Base-by-base conservation (phyloP, 176 grass and related monocot genomes). In the Cenchrus americanus region DNA sequence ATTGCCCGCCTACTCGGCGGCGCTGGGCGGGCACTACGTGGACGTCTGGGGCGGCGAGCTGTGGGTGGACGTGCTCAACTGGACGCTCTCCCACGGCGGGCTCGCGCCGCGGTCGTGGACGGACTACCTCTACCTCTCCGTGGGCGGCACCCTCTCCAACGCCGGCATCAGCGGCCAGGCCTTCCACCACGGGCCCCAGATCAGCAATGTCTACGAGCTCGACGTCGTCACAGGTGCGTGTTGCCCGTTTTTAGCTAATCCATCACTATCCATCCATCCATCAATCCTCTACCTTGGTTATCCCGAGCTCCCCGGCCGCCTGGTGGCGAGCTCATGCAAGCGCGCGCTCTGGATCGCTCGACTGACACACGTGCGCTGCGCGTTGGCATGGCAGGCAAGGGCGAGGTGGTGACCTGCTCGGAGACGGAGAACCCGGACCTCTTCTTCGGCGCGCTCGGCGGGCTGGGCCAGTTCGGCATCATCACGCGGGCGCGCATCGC, bases 111-210 rank as follows among this genome's bases (percentile, higher is more conserved):
- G 92, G 27, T 98, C 93, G 8, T 98, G 96, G 96, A 98, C 96
- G 18, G 91, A 94, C 84, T 95, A 98, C 85, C 87, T 98, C 11
- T 95, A 95, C 84, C 87, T 98, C 6, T 91, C 95, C 32, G 95
- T 95, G 14, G 95, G 95, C n/a, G 95, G 95, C 12, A 98, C 95
- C 15, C 92, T 98, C 41, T 98, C 95, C 6, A 98, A 98, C 84
- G 92, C 95, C 57, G 95, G 92, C 55, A 91, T 95, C 62, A 98
- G 95, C 71, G 95, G 95, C 0, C 95, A 98, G 71, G 87, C 95
- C 2, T 98, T 98, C 89, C 89, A 93, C 81, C 87, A 98, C 24
- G 95, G 95, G 0, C 92, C 95, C 0, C 95, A 95, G 85, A 93
- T 93, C 78, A 92, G 87, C 85, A 96, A 94, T 62, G 91, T 93